Base-by-base conservation (phyloP, 768 basidiomycete species). In the Calocybe indica region DNA sequence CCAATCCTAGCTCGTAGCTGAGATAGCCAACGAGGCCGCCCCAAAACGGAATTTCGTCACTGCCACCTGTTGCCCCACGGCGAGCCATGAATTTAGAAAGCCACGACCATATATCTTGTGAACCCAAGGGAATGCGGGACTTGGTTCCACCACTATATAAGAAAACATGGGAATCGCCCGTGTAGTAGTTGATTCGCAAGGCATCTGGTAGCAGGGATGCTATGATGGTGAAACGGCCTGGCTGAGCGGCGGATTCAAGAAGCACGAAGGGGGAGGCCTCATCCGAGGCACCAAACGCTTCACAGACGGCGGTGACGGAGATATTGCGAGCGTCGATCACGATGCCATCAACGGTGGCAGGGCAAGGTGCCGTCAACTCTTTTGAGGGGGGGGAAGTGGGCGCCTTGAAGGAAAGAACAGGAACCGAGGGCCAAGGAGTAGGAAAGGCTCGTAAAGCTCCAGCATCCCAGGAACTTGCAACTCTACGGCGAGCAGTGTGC, bases 1-100 rank as follows among this genome's bases (percentile, higher is more conserved):
- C 65, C 5, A 83, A 74, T 9, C 88, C 90, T 12, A 90, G 70
- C 61, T 91, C 90, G 58, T 92, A 92, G 55, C 85, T 86, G 50
- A 92, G 65, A 50, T 77, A 80, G 7, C 90, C 90, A 15, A 91
- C 63, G 10, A 92, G 68, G 15, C 90, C 90, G 33, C 88, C 90
- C 87, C 88, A 90, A 61, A 92, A 92, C 0, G 88, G 89, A 38
- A 81, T 61, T 7, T 80, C 72, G 6, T 70, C 54, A 22, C 22
- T 22, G 37, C 56, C 56, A 15, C 71, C 71, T 15, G 55, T 50
- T 7, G 74, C 78, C 49, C 69, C 72, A 42, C 67, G 71, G 13
- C 64, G 52, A 32, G 68, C 73, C 83, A 89, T 87, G 64, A 84
- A 89, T n/a, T 66, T 60, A 22, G 78, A 73, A 15, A 89, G 65